A percentile compares a stretch with the other conserved stretches of the same genome.
Evolutionary conservation across 2,329 filamentous ascomycete genomes (phyloP).

Genomic region (Colletotrichum simmondsii): DNA sequence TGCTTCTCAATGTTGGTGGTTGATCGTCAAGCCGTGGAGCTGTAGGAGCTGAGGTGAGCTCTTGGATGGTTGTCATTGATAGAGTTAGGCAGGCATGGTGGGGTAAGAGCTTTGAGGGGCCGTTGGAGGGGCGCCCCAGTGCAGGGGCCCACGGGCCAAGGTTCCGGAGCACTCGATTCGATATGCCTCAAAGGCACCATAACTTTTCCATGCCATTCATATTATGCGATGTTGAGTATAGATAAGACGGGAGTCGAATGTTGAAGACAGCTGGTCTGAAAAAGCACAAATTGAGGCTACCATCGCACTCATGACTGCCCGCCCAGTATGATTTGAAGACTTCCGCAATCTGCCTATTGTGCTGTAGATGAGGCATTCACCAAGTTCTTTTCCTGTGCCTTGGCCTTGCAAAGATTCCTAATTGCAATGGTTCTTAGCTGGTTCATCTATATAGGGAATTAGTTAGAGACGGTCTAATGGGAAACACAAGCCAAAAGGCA

Average conservation of each 20-base stretch:
- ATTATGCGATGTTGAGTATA: neutral
- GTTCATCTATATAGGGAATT: no score
- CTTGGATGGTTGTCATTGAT: conserved; percentile 24
- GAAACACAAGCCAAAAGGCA: neutral
- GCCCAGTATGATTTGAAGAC: neutral
- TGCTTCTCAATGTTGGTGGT: neutral
- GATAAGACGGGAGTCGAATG: neutral
- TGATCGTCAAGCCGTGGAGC: conserved; percentile 1
- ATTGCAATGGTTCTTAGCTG: neutral
- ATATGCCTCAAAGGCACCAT: neutral
- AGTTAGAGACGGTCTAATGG: neutral
- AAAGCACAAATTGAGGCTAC: neutral
- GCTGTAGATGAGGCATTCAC: neutral
- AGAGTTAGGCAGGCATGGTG: conserved; percentile 36
- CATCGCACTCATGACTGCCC: neutral
- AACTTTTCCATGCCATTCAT: neutral
- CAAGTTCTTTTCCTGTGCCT: neutral
- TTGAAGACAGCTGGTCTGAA: neutral
- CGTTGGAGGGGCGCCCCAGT: neutral
- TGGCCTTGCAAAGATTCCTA: neutral
- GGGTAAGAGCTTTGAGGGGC: conserved; percentile 29
- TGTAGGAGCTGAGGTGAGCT: conserved; percentile 22
- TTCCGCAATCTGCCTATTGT: neutral
- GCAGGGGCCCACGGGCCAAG: conserved; percentile 14
- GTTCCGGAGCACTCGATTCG: neutral